Evolutionary conservation across 1,284 basidiomycete genomes (phyloP), one percentile per base, ranked within the genome.

Genomic region (Mycena sp.): DNA sequence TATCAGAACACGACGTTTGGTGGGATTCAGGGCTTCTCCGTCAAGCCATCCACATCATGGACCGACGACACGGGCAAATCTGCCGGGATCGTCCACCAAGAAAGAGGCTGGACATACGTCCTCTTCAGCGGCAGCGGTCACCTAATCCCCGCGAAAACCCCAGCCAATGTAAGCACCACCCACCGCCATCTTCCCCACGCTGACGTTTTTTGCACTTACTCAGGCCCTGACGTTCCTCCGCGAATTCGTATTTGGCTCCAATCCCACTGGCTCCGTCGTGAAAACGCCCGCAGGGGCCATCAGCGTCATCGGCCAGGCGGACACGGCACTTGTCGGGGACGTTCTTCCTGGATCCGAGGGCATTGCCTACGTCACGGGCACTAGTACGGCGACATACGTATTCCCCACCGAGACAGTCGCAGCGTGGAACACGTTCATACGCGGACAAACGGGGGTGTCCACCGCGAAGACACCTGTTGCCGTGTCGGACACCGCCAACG

Each of bases 1-100:
- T 19, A 56, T 4, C 45, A 90, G 87, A 92, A 92, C 68, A 90
- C 87, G 10, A 90, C 90, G 0, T 92, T 91, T 68, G 89, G 89
- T 35, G 89, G 87, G 14, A 87, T 87, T 43, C 88, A 87, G 73
- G 90, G 90, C 3, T 92, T 92, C 72, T 85, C 87, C 6, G 79
- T 84, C 48, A 81, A 83, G 61, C 90, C 90, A 0, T 82, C 86
- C 1, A 92, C 90, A 0, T 83, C 86, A 1, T 89, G 87, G 87
- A 79, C 74, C 58, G 85, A 87, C 57, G 87, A 89, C 58, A 71
- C 73, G 2, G 85, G 85, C 23, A 77, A 85, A 46, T 84, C 87
- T 64, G 88, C 85, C 1, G 90, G 90, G 0, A 86, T 91, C 26
- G 80, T 91, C 23, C 88, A 90, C 69, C 90, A 91, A 72, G 90